phyloP scores from a whole-genome alignment of 257 asterid genomes.

The Leonotis leonurus region DNA sequence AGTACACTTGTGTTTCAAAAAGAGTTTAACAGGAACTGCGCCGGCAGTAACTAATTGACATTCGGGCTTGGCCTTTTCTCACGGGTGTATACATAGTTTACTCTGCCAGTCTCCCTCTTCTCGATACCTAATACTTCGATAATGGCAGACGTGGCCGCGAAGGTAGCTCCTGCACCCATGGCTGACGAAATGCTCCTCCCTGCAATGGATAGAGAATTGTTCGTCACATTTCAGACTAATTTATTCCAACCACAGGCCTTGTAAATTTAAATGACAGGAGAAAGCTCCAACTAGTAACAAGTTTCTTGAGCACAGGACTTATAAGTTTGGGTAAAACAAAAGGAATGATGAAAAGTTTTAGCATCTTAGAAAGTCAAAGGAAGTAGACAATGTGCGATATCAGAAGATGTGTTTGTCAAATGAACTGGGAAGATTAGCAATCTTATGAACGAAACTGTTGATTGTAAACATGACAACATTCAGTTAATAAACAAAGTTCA shows the following conservation, averaged over 20 bases:
- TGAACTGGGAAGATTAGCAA: neutral
- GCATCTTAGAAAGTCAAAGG: neutral
- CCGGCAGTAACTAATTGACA: conserved; percentile 29
- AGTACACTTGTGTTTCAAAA: conserved; percentile 11
- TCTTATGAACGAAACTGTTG: neutral
- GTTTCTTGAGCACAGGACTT: too few relatives aligned
- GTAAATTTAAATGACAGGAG: neutral
- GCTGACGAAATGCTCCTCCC: conserved; percentile 81
- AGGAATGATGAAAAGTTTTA: neutral
- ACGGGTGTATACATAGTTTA: conserved; percentile 66
- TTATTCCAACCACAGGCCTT: neutral
- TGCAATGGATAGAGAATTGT: conserved; percentile 16
- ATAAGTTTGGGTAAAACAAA: neutral
- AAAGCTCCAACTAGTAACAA: neutral
- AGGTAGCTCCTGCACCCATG: conserved; percentile 72
- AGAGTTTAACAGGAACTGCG: neutral
- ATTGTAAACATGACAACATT: too few relatives aligned
- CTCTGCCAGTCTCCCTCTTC: conserved; percentile 69
- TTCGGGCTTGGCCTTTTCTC: conserved; percentile 59
- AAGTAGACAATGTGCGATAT: neutral
- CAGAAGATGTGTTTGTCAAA: neutral
- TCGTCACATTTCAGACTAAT: neutral
- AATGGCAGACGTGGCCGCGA: conserved; percentile 62
- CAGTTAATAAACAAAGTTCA: neutral
- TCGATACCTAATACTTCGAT: conserved; percentile 71